phyloP scores from a whole-genome alignment of 2,329 filamentous ascomycete species.

The Furcasterigmium furcatum region DNA sequence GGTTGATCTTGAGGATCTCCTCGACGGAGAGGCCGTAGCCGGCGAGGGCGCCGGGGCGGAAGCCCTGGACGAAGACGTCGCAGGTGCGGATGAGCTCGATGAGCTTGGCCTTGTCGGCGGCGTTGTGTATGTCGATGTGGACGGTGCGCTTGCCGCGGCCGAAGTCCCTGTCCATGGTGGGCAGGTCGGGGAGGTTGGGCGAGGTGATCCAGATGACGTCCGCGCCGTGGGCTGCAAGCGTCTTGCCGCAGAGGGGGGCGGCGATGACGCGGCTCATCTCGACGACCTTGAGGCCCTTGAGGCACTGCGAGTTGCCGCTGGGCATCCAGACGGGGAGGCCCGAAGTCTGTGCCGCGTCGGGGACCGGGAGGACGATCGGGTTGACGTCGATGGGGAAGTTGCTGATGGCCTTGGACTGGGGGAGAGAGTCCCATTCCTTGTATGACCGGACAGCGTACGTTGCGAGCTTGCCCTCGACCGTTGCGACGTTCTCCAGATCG shows the following conservation, averaged over 20 bases:
- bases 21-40: slow-evolving; percentile 31
- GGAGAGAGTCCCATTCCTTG: slow-evolving; percentile 45
- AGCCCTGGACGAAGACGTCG: slow-evolving; percentile 42
- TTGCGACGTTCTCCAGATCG: not conserved
- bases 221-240: slow-evolving; percentile 26
- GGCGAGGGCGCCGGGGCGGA: slow-evolving; percentile 42
- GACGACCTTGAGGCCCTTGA: slow-evolving; percentile 24
- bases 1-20: slow-evolving; percentile 32
- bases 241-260: slow-evolving; percentile 25
- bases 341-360: slow-evolving; percentile 5
- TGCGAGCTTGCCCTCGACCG: slow-evolving; percentile 30
- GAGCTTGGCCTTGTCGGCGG: slow-evolving; percentile 19
- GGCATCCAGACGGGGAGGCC: slow-evolving; percentile 22
- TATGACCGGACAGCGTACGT: slow-evolving; percentile 47
- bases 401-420: slow-evolving; percentile 39
- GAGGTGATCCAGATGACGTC: slow-evolving; percentile 28
- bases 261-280: slow-evolving; percentile 31
- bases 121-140: slow-evolving; percentile 21
- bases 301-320: slow-evolving; percentile 29
- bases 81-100: slow-evolving; percentile 24
- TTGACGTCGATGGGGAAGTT: slow-evolving; percentile 42
- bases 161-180: slow-evolving; percentile 26
- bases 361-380: slow-evolving; percentile 11
- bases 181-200: slow-evolving; percentile 23
- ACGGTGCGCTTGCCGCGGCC: slow-evolving; percentile 28